A percentile compares a stretch with the other conserved stretches of the same genome.
phyloP scores from a whole-genome alignment of 208 protist genomes.

The Kentomonas sorsogonicus region DNA sequence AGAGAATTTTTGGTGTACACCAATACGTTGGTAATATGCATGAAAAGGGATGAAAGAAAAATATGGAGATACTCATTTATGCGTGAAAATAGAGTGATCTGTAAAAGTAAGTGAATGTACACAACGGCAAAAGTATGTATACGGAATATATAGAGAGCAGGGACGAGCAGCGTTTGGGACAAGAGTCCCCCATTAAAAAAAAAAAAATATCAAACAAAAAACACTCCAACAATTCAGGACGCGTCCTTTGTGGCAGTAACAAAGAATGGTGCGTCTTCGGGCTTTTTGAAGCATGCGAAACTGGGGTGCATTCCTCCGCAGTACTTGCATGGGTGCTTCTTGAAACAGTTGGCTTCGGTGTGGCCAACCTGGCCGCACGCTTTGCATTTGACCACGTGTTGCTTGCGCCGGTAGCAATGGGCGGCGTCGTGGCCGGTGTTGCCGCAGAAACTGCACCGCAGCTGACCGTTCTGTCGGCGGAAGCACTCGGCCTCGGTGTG shows the following conservation, averaged over 20 bases:
- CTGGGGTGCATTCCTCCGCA: constrained; percentile 83
- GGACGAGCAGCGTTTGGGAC: neutral
- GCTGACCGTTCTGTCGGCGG: constrained; percentile 41
- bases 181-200: neutral
- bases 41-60: neutral
- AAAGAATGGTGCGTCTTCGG: neutral
- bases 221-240: neutral
- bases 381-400: constrained; percentile 81
- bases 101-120: neutral
- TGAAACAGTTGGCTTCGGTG: constrained; percentile 63
- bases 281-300: constrained; percentile 22
- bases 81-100: neutral
- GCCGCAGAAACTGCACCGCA: constrained; percentile 56
- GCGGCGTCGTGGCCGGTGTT: constrained; percentile 65
- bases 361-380: constrained; percentile 82
- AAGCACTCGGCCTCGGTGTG: constrained; percentile 88
- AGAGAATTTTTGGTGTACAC: neutral
- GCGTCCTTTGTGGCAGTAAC: neutral
- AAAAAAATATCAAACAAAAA: neutral
- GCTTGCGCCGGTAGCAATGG: constrained; percentile 76
- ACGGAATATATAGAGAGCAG: neutral
- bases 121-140: neutral
- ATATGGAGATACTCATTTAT: neutral
- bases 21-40: neutral
- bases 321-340: constrained; percentile 80